Evolutionary conservation across 495 filamentous ascomycete species (phyloP), one percentile per base, ranked within the genome.

Genomic region (Penicillium turbatum): DNA sequence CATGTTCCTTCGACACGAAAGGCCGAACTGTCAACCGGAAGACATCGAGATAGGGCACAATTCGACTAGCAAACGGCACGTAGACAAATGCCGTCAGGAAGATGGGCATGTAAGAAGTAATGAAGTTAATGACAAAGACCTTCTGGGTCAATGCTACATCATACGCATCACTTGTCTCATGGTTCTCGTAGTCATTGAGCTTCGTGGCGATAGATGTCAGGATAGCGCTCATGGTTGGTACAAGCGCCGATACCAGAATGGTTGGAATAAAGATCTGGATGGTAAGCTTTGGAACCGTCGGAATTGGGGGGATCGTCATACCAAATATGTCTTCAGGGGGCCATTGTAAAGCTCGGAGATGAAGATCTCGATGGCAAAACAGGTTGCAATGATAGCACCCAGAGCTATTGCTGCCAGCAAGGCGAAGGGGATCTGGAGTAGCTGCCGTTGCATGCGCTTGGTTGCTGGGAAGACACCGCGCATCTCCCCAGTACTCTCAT

Each of bases 71-170:
- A 67, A 97, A 98, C 0, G 93, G 95, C 21, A 98, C 88, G 60
- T 98, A 98, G 49, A 98, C 86, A 65, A 98, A 98, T 7, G 93
- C 91, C 0, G 93, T 97, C 12, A 98, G 75, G 69, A 95, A 86
- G 29, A 98, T 83, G 0, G 90, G 87, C 3, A 96, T 82, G 64
- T 97, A 98, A 0, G 93, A 97, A 11, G 90, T 96, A 64, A 98
- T 93, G 63, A 97, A 96, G 73, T 98, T 97, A 57, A 98, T 80
- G 19, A 98, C 82, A 59, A 98, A 97, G 38, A 95, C 82, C 70
- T 98, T 98, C 61, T 83, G 82, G 3, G 90, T 91, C 63, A 97
- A 76, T 2, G 90, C 86, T 3, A 82, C 79, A 56, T 95, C 84
- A 56, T 97, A 89, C 1, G 82, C 77, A 48, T 87, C 85, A 15